Percentiles rank a stretch among this genome's conserved stretches.
These are phyloP conservation scores for Eruca vesicaria DNA, from an alignment of 441 rosid genomes.

Conservation along the genomic window DNA sequence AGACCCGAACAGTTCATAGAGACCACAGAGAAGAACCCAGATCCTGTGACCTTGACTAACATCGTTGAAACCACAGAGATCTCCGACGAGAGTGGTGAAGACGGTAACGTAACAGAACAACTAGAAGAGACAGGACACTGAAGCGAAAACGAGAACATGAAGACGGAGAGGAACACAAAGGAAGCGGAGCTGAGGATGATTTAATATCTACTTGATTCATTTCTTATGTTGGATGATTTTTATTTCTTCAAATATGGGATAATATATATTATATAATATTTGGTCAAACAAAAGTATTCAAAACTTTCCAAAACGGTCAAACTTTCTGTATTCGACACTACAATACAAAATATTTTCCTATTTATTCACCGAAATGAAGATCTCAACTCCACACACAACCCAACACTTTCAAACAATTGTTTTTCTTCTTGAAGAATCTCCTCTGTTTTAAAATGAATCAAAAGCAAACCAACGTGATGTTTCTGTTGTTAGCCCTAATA, in stretches of 20 bases:
- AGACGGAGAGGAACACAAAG: too few species aligned
- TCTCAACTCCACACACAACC: neutral
- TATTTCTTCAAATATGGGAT: neutral
- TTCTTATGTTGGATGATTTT: neutral
- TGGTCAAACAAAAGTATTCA: neutral
- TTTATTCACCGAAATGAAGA: neutral
- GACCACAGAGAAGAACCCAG: too few species aligned
- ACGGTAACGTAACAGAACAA: too few species aligned
- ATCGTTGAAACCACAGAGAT: too few species aligned
- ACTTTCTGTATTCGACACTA: neutral
- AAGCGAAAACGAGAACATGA: too few species aligned
- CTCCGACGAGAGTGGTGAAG: too few species aligned
- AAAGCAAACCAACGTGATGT: neutral
- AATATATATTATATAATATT: neutral
- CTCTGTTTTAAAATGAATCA: too few species aligned
- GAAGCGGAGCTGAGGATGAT: too few species aligned
- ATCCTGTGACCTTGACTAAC: too few species aligned
- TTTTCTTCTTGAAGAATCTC: neutral
- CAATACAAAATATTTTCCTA: neutral
- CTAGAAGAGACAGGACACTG: too few species aligned
- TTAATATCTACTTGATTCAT: too few species aligned
- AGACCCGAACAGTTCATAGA: too few species aligned
- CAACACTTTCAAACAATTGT: neutral
- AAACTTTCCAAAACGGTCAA: neutral
- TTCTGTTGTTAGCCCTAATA: neutral